phyloP scores from a whole-genome alignment of 2,329 filamentous ascomycete species.

The Hysterium pulicare region DNA sequence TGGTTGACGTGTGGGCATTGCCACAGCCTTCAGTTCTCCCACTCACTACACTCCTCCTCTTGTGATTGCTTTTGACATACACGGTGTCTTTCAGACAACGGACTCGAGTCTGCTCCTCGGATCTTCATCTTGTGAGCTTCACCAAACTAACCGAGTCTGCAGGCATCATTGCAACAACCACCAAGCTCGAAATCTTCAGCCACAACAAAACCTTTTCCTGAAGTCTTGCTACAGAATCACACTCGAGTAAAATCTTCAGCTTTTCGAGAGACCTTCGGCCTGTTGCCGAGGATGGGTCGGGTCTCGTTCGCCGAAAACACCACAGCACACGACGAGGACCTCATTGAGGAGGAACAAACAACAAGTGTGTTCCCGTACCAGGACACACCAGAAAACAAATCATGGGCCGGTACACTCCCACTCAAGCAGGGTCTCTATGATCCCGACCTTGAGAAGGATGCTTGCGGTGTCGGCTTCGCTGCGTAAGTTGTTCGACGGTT shows the following conservation, averaged over 20 bases:
- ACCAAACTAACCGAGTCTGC: slow-evolving; percentile 6
- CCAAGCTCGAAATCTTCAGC: neutral
- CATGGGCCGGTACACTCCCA: slow-evolving; percentile 91
- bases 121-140: neutral
- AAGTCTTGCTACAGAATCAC: neutral
- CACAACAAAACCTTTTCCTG: neutral
- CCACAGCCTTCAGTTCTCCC: slow-evolving; percentile 1
- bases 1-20: slow-evolving; percentile 8
- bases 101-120: neutral
- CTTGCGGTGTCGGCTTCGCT: slow-evolving; percentile 97
- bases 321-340: slow-evolving; percentile 44
- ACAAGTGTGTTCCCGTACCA: slow-evolving; percentile 78
- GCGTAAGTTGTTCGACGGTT: slow-evolving; percentile 61
- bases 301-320: slow-evolving; percentile 52
- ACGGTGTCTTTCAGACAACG: too few relatives aligned
- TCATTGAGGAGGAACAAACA: slow-evolving; percentile 57
- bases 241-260: slow-evolving; percentile 15
- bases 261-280: slow-evolving; percentile 39
- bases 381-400: slow-evolving; percentile 72
- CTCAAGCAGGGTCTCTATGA: slow-evolving; percentile 99
- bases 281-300: slow-evolving; percentile 53
- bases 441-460: slow-evolving; percentile 95
- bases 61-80: neutral
- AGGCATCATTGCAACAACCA: slow-evolving; percentile 20
- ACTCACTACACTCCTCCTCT: neutral